Evolutionary conservation across 106 monocot species (phyloP).

Genomic region (Ottelia alismoides): DNA sequence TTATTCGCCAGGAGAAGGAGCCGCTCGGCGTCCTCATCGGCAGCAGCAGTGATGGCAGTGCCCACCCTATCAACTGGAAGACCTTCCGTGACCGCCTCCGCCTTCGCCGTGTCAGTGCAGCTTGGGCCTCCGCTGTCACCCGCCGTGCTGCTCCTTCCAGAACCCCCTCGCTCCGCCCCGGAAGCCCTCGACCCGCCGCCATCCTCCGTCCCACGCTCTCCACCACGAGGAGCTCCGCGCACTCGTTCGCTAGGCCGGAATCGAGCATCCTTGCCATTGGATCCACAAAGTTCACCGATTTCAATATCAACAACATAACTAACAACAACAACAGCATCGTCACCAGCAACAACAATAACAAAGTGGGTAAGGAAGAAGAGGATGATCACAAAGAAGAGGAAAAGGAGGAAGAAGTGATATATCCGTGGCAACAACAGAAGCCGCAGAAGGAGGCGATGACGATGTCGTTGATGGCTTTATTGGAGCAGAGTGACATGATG

Average conservation of each 20-base stretch:
- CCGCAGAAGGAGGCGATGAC: neutral
- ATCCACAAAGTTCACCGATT: too few species aligned
- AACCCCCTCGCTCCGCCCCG: neutral
- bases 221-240: neutral
- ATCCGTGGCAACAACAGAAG: neutral
- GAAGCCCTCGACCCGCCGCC: neutral
- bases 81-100: conserved; percentile 7
- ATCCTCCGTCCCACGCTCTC: neutral
- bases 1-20: conserved; percentile 11
- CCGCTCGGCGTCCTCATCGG: neutral
- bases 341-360: too few species aligned
- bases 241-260: neutral
- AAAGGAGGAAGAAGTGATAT: neutral
- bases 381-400: too few species aligned
- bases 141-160: neutral
- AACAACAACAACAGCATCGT: too few species aligned
- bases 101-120: neutral
- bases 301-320: too few species aligned
- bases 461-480: conserved; percentile 19
- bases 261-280: too few species aligned
- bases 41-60: neutral
- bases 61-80: conserved; percentile 3
- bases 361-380: too few species aligned
- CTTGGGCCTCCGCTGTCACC: neutral
- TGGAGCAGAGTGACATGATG: conserved; percentile 11